Evolutionary conservation across 331 rosid genomes (phyloP).

Genomic region (Acacia pycnantha): DNA sequence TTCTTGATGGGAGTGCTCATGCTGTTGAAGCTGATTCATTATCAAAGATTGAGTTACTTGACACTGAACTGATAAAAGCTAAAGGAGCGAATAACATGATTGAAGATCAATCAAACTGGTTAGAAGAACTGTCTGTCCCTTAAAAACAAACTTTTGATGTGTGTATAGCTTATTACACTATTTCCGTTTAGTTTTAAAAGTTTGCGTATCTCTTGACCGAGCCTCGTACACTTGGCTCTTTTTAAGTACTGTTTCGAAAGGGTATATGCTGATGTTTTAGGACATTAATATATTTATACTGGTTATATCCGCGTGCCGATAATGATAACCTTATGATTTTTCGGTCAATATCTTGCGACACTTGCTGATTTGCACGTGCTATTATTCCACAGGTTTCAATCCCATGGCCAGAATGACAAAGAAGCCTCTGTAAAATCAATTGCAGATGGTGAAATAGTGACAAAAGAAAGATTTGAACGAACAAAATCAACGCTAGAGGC

Average conservation of each 20-base stretch:
- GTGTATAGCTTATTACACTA: not conserved
- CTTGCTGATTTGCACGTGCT: not conserved
- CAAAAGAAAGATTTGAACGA: conserved; percentile 56
- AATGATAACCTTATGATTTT: not conserved
- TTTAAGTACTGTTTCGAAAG: not conserved
- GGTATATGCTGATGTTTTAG: not conserved
- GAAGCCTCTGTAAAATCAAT: conserved; percentile 37
- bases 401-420: conserved; percentile 41
- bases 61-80: conserved; percentile 41
- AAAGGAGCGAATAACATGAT: conserved; percentile 54
- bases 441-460: conserved; percentile 47
- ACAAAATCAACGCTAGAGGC: conserved; percentile 64
- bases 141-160: conserved; percentile 4
- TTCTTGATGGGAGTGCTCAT: conserved; percentile 29
- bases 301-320: not conserved
- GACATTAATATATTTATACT: not conserved
- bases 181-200: conserved; percentile 5
- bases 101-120: conserved; percentile 65
- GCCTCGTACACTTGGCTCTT: not conserved
- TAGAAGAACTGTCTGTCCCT: conserved; percentile 25
- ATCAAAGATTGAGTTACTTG: conserved; percentile 33
- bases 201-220: not conserved
- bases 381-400: conserved; percentile 45
- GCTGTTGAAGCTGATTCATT: conserved; percentile 31
- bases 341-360: not conserved